These are phyloP conservation scores for Pyrenula aspistea DNA, from an alignment of 495 filamentous ascomycete genomes.

Conservation along the genomic window DNA sequence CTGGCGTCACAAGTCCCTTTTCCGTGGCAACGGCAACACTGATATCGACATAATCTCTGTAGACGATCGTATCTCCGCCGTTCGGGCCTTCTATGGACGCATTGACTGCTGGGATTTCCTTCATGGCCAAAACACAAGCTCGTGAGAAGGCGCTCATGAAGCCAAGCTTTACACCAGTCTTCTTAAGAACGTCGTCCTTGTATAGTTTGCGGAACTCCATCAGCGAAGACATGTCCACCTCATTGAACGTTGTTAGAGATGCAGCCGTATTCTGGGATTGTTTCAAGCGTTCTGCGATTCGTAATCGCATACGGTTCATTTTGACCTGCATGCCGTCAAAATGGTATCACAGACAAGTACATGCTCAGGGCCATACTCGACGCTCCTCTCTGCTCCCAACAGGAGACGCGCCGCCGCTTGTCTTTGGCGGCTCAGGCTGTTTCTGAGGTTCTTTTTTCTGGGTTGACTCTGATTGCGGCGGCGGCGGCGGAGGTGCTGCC, in stretches of 20 bases:
- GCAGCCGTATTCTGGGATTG: conserved; percentile 98
- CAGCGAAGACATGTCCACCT: conserved; percentile 96
- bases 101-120: conserved; percentile 89
- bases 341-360: neutral
- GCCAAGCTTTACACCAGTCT: conserved; percentile 91
- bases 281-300: conserved; percentile 95
- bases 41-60: conserved; percentile 95
- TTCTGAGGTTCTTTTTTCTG: conserved; percentile 19
- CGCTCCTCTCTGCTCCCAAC: conserved; percentile 78
- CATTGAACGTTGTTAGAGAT: conserved; percentile 96
- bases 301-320: conserved; percentile 98
- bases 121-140: conserved; percentile 86
- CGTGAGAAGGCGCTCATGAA: conserved; percentile 98
- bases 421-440: conserved; percentile 29
- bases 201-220: conserved; percentile 96
- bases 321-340: conserved; percentile 53
- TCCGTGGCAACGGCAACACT: conserved; percentile 95
- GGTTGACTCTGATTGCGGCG: conserved; percentile 12
- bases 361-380: conserved; percentile 50
- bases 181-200: conserved; percentile 92
- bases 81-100: conserved; percentile 94
- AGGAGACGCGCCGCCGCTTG: conserved; percentile 23
- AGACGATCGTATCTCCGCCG: conserved; percentile 94
- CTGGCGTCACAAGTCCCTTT: conserved; percentile 93
- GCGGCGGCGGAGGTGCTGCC: conserved; percentile 19